phyloP scores from a whole-genome alignment of 2,329 filamentous ascomycete species.

The Phoma herbarum region DNA sequence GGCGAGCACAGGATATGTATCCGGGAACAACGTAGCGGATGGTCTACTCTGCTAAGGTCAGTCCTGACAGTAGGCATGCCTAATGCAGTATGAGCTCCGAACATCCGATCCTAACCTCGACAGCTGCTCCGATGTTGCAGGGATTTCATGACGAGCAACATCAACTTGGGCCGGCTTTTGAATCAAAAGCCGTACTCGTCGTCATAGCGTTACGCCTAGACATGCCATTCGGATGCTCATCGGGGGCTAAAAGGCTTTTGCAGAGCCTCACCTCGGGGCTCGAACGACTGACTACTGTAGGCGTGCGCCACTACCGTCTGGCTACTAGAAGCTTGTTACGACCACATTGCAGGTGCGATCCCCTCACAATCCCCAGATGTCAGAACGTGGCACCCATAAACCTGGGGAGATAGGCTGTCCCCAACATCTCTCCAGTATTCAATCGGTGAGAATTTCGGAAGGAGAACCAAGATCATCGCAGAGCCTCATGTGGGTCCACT shows the following conservation, averaged over 20 bases:
- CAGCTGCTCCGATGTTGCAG: conserved; percentile 14
- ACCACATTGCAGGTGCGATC: neutral
- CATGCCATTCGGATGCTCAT: conserved; percentile 13
- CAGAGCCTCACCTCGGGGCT: conserved; percentile 11
- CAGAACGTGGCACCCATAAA: neutral
- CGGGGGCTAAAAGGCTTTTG: conserved; percentile 23
- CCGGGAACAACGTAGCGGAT: conserved; percentile 14
- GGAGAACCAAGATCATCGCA: conserved; percentile 25
- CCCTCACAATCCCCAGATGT: conserved; percentile 3
- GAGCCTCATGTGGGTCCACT: conserved; percentile 43
- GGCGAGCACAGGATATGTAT: conserved; percentile 11
- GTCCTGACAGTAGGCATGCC: conserved; percentile 13
- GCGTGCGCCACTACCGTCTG: conserved; percentile 25
- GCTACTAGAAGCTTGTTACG: conserved; percentile 15
- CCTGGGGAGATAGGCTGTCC: conserved; percentile 14
- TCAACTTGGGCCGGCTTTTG: conserved; percentile 20
- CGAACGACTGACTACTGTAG: conserved; percentile 14
- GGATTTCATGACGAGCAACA: conserved; percentile 12
- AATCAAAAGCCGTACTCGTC: conserved; percentile 13
- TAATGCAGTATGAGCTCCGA: conserved; percentile 19
- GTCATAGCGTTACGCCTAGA: conserved; percentile 18
- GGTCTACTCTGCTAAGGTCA: conserved; percentile 15
- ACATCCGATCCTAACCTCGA: conserved; percentile 13
- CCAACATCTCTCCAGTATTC: conserved; percentile 16
- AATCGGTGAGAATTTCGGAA: conserved; percentile 31